Percentiles rank a stretch among this genome's conserved stretches.
Conservation (phyloP, 1,284 basidiomycete genomes). For the Ustilago sp. region DNA sequence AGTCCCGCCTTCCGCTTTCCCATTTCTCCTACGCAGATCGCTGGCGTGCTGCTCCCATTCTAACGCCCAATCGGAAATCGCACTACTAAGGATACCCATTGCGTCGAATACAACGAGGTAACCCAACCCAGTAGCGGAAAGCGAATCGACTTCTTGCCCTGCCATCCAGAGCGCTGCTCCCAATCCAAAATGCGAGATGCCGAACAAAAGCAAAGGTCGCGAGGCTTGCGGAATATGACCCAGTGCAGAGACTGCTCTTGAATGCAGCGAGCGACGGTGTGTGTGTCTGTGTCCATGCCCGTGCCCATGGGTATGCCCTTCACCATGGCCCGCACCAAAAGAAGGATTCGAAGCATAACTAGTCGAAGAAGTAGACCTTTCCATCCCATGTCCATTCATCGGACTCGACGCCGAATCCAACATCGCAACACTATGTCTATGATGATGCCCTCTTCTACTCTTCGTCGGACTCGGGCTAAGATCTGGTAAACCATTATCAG, state of each 20-base stretch:
- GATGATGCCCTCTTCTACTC: conserved; percentile 56
- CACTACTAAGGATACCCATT: conserved; percentile 57
- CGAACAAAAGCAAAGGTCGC: conserved; percentile 71
- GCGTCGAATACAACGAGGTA: conserved; percentile 97
- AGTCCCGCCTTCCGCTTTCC: conserved; percentile 28
- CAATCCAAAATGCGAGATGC: conserved; percentile 71
- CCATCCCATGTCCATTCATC: conserved; percentile 33
- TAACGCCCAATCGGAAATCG: conserved; percentile 43
- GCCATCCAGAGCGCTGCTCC: conserved; percentile 81
- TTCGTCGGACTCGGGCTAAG: conserved; percentile 52
- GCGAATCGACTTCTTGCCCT: conserved; percentile 89
- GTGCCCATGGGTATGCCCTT: conserved; percentile 8
- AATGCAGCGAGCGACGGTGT: conserved; percentile 36
- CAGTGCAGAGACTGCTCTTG: conserved; percentile 44
- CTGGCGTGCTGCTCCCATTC: conserved; percentile 47
- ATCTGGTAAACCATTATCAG: conserved; percentile 15
- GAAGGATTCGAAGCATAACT: conserved; percentile 36
- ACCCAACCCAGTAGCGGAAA: conserved; percentile 88
- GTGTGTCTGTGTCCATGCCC: conserved; percentile 26
- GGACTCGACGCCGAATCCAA: conserved; percentile 44
- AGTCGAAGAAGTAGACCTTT: conserved; percentile 30
- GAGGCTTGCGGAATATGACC: conserved; percentile 68
- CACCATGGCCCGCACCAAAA: conserved; percentile 4
- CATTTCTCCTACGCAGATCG: conserved; percentile 29
- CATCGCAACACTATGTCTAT: conserved; percentile 59